A percentile compares a stretch with the other conserved stretches of the same genome.
Evolutionary conservation across 192 early-diverging fungal species (phyloP).

Genomic region (Coemansia sp.): DNA sequence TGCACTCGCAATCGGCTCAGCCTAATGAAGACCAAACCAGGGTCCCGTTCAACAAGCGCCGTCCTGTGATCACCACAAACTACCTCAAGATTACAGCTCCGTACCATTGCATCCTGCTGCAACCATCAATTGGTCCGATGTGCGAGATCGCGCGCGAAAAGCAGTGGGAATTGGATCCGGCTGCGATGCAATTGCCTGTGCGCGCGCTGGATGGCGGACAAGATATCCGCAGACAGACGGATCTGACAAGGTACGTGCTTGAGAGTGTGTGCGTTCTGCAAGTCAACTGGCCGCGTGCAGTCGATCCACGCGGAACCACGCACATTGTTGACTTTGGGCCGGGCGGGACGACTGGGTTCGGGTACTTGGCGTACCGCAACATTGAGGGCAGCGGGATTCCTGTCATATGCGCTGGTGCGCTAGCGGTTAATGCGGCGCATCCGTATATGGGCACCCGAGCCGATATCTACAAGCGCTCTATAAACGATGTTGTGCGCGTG

Average conservation of each 20-base stretch:
- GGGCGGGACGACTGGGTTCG: constrained; percentile 82
- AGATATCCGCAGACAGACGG: constrained; percentile 65
- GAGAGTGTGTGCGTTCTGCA: constrained; percentile 65
- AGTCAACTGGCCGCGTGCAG: constrained; percentile 64
- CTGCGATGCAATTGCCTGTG: constrained; percentile 60
- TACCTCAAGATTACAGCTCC: constrained; percentile 87
- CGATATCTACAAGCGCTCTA: constrained; percentile 70
- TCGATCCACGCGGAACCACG: constrained; percentile 61
- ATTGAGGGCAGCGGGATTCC: constrained; percentile 85
- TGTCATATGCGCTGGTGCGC: constrained; percentile 29
- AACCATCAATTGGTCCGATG: not conserved
- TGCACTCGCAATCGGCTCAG: constrained; percentile 11
- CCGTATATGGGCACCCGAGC: constrained; percentile 71
- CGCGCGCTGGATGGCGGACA: constrained; percentile 80
- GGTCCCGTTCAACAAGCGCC: constrained; percentile 77
- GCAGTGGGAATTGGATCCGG: constrained; percentile 20
- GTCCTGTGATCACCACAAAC: constrained; percentile 73
- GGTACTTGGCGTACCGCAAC: constrained; percentile 80
- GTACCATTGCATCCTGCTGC: constrained; percentile 59
- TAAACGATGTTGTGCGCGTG: constrained; percentile 70
- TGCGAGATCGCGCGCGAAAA: constrained; percentile 16
- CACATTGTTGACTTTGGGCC: constrained; percentile 97
- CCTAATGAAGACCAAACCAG: constrained; percentile 61
- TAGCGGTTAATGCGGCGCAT: constrained; percentile 21
- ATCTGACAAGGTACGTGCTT: constrained; percentile 69